Evolutionary conservation across 1,284 basidiomycete species (phyloP), one percentile per base, ranked within the genome.

Genomic region (Tausonia pullulans): DNA sequence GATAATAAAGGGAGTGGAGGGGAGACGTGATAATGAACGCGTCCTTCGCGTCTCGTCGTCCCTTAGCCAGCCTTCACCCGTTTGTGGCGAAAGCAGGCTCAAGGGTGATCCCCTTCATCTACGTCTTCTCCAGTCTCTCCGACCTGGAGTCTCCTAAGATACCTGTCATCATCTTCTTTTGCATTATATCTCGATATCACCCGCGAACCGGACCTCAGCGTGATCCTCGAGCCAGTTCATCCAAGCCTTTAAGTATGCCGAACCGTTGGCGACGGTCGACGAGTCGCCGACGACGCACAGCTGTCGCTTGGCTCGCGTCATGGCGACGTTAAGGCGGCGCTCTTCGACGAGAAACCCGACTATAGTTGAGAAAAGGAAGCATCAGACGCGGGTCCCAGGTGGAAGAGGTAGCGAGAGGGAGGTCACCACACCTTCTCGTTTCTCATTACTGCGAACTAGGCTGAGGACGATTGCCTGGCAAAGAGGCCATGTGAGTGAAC

Each of bases 331-430:
- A 71, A 97, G 77, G 53, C 94, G 79, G 51, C 93, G 80, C 70
- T 90, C 88, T 72, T 97, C 94, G 71, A 87, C 88, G 69, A 97
- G 75, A 76, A 97, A 96, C 0, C 94, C 93, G 1, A 97, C 90
- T 72, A 27, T 44, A 10, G 41, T 40, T 60, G 60, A 57, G 58
- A 11, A 0, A 56, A 3, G 66, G 67, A 9, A 67, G 43, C 39
- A 63, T 45, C 48, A 14, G 51, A 58, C 27, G 16, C 58, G 48
- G 46, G 8, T 49, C 14, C 44, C 16, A 27, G 14, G 13, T 52
- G 54, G 40, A 55, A 11, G 54, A 43, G 11, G 40, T 4, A 55
- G 40, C 27, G 27, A 27, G 27, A 27, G 5, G 6, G 44, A 44
- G 16, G n/a, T 14, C 13, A 16, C 68, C 78, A 4, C 67, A 86